These are phyloP conservation scores for Solanum arcanum DNA, from an alignment of 257 asterid species.

Conservation along the genomic window DNA sequence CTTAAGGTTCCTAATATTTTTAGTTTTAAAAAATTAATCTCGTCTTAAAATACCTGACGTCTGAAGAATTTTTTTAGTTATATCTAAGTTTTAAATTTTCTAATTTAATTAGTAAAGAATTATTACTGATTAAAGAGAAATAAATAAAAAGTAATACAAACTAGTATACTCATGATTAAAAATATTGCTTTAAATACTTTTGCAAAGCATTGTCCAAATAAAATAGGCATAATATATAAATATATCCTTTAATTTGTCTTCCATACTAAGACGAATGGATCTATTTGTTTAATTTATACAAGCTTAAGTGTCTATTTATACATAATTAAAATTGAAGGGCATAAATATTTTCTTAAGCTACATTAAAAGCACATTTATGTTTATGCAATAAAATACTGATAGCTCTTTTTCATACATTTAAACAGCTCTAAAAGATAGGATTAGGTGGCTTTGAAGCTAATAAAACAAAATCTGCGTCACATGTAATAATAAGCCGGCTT, in stretches of 20 bases:
- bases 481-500: background rate
- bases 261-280: background rate
- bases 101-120: too few species aligned
- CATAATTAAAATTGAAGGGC: background rate
- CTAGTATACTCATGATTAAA: too few species aligned
- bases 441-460: background rate
- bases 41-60: too few species aligned
- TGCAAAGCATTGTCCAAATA: background rate
- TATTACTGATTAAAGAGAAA: background rate
- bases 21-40: too few species aligned
- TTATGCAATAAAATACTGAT: background rate
- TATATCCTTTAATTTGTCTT: background rate
- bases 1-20: background rate
- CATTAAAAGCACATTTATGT: background rate
- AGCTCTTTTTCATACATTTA: background rate
- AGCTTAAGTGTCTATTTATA: background rate
- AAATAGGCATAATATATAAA: background rate
- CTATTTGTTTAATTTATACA: background rate
- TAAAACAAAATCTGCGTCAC: background rate
- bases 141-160: too few species aligned
- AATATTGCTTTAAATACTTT: background rate
- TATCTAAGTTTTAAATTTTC: too few species aligned
- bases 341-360: background rate
- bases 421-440: background rate
- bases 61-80: too few species aligned